Evolutionary conservation across 2,329 filamentous ascomycete species (phyloP).

Genomic region (Alternaria conjuncta): DNA sequence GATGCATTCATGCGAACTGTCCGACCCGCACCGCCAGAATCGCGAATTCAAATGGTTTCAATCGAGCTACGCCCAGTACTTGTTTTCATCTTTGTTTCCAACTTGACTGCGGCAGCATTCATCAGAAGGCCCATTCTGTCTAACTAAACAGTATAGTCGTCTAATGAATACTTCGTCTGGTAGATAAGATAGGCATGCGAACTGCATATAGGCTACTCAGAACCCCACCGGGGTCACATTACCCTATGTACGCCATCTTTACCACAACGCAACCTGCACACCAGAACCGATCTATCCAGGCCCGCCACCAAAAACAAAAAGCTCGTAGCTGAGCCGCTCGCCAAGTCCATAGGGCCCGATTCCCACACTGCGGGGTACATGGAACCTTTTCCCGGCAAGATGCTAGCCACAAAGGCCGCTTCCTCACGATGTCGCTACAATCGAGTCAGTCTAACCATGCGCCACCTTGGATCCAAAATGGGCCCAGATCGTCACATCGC

Average conservation of each 20-base stretch:
- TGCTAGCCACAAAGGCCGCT: constrained; percentile 3
- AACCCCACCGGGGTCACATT: background rate
- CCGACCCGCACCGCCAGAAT: background rate
- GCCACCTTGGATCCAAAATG: constrained; percentile 1
- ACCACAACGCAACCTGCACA: background rate
- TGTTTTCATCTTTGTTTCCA: background rate
- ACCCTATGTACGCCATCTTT: background rate
- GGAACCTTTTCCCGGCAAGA: constrained; percentile 17
- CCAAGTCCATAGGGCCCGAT: background rate
- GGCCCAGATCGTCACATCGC: constrained; percentile 12
- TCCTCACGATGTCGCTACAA: constrained; percentile 1
- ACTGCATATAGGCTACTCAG: background rate
- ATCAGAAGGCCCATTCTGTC: background rate
- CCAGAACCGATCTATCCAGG: background rate
- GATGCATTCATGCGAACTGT: background rate
- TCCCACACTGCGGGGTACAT: constrained; percentile 19
- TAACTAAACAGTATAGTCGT: background rate
- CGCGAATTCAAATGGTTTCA: background rate
- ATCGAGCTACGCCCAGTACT: background rate
- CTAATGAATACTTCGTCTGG: background rate
- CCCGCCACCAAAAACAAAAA: background rate
- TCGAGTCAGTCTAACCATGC: constrained; percentile 27
- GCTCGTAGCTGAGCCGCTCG: constrained; percentile 1
- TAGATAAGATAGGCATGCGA: background rate
- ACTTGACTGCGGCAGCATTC: background rate